These are phyloP conservation scores for Monascus ruber DNA, from an alignment of 2,329 filamentous ascomycete species.

Conservation along the genomic window DNA sequence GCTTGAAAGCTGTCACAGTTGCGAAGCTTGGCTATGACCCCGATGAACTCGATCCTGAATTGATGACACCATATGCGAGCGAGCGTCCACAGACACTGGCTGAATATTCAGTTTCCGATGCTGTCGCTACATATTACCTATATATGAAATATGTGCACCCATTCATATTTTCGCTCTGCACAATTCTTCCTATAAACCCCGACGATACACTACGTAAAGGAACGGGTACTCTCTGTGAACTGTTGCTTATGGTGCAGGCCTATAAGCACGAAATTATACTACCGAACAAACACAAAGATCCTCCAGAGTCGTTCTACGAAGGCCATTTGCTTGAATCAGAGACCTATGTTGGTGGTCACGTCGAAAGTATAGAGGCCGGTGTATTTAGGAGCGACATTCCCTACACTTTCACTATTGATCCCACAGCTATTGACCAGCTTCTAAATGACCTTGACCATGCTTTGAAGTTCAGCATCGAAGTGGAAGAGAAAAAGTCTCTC, in stretches of 20 bases:
- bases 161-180: conserved; percentile 97
- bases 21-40: conserved; percentile 97
- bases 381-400: conserved; percentile 95
- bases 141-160: conserved; percentile 99
- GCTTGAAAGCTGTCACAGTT: conserved; percentile 92
- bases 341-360: conserved; percentile 95
- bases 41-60: conserved; percentile 89
- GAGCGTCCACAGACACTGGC: conserved; percentile 89
- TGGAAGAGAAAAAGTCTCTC: conserved; percentile 73
- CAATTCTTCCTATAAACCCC: conserved; percentile 82
- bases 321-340: conserved; percentile 93
- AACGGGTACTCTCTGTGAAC: conserved; percentile 97
- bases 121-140: conserved; percentile 94
- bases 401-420: conserved; percentile 84
- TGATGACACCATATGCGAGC: conserved; percentile 83
- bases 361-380: conserved; percentile 97
- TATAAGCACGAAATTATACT: conserved; percentile 85
- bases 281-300: conserved; percentile 89
- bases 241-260: conserved; percentile 97
- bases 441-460: conserved; percentile 77
- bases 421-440: conserved; percentile 79
- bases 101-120: conserved; percentile 97
- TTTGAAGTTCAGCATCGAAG: conserved; percentile 71
- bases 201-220: conserved; percentile 92
- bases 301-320: conserved; percentile 90